Percentiles rank a stretch among this genome's conserved stretches.
These are phyloP conservation scores for Kazachstania viticola DNA, from an alignment of 805 yeast genomes.

Conservation along the genomic window DNA sequence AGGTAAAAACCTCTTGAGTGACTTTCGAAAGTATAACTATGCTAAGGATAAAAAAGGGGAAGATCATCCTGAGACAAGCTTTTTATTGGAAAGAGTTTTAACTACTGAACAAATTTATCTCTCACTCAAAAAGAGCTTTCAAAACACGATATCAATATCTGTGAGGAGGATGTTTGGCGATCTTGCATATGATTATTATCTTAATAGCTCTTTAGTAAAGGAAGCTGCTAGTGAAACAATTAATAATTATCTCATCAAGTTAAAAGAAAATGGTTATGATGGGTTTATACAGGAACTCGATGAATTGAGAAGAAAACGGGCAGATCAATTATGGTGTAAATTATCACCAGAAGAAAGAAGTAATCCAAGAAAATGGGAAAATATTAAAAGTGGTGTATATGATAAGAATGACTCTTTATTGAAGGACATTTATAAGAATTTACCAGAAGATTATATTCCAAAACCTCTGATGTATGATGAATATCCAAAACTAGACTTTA, in stretches of 20 bases:
- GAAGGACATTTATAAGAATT: conserved; percentile 8
- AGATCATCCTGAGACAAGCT: conserved; percentile 14
- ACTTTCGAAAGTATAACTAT: conserved; percentile 11
- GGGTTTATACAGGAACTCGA: conserved; percentile 14
- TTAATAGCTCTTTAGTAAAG: conserved; percentile 15
- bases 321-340: conserved; percentile 18
- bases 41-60: conserved; percentile 14
- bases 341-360: conserved; percentile 11
- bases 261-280: conserved; percentile 10
- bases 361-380: conserved; percentile 15
- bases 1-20: conserved; percentile 10
- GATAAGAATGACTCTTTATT: conserved; percentile 17
- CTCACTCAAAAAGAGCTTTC: conserved; percentile 13
- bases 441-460: conserved; percentile 7
- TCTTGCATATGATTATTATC: conserved; percentile 16
- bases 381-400: conserved; percentile 17
- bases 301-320: conserved; percentile 14
- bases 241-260: conserved; percentile 10
- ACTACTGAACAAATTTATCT: conserved; percentile 12
- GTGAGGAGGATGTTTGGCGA: conserved; percentile 18
- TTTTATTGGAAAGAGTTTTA: conserved; percentile 13
- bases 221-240: conserved; percentile 13
- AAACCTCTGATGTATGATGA: conserved; percentile 2
- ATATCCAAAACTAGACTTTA: conserved; percentile 4
- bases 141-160: conserved; percentile 14